phyloP scores from a whole-genome alignment of 2,329 filamentous ascomycete species.

The Colletotrichum spaethianum region DNA sequence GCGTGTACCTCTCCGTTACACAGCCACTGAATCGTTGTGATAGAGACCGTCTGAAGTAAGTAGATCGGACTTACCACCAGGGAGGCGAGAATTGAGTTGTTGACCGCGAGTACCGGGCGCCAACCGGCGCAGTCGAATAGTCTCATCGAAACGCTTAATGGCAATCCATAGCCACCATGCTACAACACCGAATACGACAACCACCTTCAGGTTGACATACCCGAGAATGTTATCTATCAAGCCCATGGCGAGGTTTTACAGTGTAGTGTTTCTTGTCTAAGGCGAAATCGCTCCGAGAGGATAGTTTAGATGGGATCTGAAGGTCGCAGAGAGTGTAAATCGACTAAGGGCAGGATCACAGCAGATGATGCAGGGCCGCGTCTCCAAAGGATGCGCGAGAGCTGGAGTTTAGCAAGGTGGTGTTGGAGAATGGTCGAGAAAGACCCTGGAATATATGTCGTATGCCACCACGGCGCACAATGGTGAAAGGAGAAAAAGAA shows the following conservation, averaged over 20 bases:
- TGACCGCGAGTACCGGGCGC: constrained; percentile 57
- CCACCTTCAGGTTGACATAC: constrained; percentile 58
- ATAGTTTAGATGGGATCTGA: neutral
- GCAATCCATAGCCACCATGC: constrained; percentile 56
- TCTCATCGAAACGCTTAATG: constrained; percentile 56
- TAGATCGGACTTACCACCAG: constrained; percentile 59
- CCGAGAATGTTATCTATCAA: constrained; percentile 64
- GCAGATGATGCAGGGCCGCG: neutral
- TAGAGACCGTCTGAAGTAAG: neutral
- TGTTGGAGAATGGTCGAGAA: neutral
- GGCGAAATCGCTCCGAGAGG: neutral
- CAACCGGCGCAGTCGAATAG: constrained; percentile 61
- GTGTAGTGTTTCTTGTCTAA: neutral
- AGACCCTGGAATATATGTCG: neutral
- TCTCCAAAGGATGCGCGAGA: neutral
- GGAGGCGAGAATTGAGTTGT: constrained; percentile 54
- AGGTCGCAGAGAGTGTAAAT: neutral
- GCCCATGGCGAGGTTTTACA: constrained; percentile 56
- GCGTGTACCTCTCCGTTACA: neutral
- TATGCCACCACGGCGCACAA: neutral
- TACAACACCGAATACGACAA: constrained; percentile 54
- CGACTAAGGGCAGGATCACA: neutral
- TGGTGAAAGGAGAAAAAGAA: neutral
- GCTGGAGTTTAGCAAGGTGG: neutral
- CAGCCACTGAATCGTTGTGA: no score